Evolutionary conservation across 164 flowering plant genomes (phyloP).

Genomic region (Vitis rotundifolia): DNA sequence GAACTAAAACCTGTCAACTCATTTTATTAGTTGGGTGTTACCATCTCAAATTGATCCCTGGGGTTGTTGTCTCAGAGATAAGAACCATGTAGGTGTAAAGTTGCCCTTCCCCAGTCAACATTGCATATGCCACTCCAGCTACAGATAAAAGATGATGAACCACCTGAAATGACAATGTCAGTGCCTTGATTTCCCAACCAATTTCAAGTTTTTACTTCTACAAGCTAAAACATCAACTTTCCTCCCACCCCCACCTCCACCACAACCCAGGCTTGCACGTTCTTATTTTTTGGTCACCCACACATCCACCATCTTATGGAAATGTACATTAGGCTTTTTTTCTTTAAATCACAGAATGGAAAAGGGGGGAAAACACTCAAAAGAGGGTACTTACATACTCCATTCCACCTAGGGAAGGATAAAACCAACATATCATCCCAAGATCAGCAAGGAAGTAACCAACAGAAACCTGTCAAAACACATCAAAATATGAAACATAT

Average conservation of each 20-base stretch:
- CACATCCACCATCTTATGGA: too few species aligned
- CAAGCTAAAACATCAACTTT: neutral
- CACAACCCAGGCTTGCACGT: neutral
- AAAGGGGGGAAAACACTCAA: neutral
- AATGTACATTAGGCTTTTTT: too few species aligned
- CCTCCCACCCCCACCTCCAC: too few species aligned
- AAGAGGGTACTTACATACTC: conserved; percentile 76
- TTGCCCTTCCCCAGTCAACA: conserved; percentile 37
- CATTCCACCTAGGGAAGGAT: conserved; percentile 89
- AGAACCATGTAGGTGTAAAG: conserved; percentile 39
- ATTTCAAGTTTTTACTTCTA: neutral
- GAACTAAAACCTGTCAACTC: neutral
- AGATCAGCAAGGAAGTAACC: conserved; percentile 93
- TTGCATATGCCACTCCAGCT: conserved; percentile 27
- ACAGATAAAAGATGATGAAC: conserved; percentile 35
- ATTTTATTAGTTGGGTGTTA: neutral
- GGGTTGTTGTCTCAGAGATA: conserved; percentile 39
- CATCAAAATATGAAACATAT: neutral
- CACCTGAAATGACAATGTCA: conserved; percentile 22
- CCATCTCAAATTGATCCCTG: conserved; percentile 43
- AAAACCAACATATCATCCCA: conserved; percentile 84
- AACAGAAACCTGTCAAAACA: conserved; percentile 68
- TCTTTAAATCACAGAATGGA: too few species aligned
- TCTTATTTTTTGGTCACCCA: neutral
- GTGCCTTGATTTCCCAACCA: neutral